Conservation (phyloP, 108 stramenopile species). For the Skeletonema potamos region DNA sequence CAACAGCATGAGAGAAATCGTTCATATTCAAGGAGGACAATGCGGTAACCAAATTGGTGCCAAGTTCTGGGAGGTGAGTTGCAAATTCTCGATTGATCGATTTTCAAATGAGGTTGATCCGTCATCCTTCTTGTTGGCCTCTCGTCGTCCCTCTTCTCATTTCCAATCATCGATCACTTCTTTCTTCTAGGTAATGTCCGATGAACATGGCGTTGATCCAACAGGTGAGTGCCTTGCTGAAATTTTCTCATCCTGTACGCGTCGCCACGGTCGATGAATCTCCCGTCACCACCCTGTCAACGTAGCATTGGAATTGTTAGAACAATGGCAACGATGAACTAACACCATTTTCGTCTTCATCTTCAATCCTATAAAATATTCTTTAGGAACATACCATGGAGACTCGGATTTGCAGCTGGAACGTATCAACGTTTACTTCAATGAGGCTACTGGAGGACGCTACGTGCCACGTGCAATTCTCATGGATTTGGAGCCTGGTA, state of each 20-base stretch:
- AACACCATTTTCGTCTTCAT: not conserved
- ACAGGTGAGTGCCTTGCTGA: constrained; percentile 36
- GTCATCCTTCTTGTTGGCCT: not conserved
- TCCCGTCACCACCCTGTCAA: not conserved
- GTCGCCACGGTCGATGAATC: not conserved
- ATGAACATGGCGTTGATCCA: constrained; percentile 83
- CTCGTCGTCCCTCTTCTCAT: not conserved
- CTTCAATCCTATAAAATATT: constrained; percentile 26
- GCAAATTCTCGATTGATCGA: not conserved
- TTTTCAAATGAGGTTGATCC: not conserved
- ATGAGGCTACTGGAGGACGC: constrained; percentile 84
- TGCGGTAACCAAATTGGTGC: constrained; percentile 83
- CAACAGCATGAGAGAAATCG: constrained; percentile 77
- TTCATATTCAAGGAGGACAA: constrained; percentile 87
- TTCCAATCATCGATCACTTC: not conserved
- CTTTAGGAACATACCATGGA: constrained; percentile 61
- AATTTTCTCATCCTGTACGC: not conserved
- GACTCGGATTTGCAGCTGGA: constrained; percentile 74
- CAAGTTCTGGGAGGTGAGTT: constrained; percentile 70
- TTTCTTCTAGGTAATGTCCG: constrained; percentile 77
- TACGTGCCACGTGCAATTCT: constrained; percentile 93
- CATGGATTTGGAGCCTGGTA: constrained; percentile 93
- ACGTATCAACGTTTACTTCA: constrained; percentile 84
- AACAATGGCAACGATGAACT: not conserved
- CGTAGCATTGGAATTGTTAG: not conserved